Evolutionary conservation across 2,329 filamentous ascomycete genomes (phyloP).

Genomic region (Sporothrix pallida): DNA sequence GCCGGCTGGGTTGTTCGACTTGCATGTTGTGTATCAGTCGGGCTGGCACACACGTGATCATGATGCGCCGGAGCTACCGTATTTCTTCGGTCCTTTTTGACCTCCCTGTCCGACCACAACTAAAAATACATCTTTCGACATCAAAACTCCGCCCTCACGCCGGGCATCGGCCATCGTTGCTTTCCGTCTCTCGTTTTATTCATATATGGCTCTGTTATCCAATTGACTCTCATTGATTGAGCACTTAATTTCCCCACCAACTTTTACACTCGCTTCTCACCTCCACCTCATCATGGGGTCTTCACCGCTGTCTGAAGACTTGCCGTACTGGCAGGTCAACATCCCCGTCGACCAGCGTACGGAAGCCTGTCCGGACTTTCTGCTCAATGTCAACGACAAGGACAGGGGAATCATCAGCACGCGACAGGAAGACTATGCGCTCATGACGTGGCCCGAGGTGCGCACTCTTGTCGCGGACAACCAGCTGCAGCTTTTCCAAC

Average conservation of each 20-base stretch:
- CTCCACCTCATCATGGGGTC: not conserved
- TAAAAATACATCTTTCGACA: not conserved
- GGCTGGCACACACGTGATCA: constrained; percentile 1
- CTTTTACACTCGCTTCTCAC: not conserved
- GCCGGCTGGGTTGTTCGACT: not conserved
- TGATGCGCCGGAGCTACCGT: not conserved
- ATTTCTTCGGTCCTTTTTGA: not conserved
- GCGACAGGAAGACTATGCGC: constrained; percentile 68
- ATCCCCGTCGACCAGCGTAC: constrained; percentile 67
- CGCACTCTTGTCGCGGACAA: constrained; percentile 66
- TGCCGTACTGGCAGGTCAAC: constrained; percentile 85
- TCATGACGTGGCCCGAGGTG: constrained; percentile 73
- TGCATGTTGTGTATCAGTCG: too few species aligned
- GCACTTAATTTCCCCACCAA: not conserved
- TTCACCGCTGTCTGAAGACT: not conserved
- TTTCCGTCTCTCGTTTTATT: not conserved
- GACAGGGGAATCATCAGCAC: constrained; percentile 73
- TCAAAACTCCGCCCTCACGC: not conserved
- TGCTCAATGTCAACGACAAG: constrained; percentile 68
- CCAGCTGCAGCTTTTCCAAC: constrained; percentile 75
- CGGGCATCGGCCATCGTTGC: not conserved
- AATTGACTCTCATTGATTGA: too few species aligned
- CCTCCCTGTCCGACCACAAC: too few species aligned
- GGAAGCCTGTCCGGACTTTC: constrained; percentile 71
- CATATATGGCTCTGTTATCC: too few species aligned